Base-by-base conservation (phyloP, 192 early-diverging fungal genomes). In the Gonapodya prolifera region DNA sequence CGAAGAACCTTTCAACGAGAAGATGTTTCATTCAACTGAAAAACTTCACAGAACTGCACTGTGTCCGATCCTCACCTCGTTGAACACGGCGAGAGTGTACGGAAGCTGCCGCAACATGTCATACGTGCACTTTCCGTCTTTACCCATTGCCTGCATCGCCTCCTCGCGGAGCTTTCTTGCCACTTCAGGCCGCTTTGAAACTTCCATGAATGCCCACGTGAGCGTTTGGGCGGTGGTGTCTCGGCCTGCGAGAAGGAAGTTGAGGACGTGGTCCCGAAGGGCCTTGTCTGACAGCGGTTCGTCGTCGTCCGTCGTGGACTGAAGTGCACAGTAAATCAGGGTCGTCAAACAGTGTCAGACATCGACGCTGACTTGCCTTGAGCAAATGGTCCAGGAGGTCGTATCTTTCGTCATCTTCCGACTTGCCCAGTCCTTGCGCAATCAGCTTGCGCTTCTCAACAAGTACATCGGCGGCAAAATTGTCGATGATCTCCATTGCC, bases 181-280 rank as follows among this genome's bases (percentile, higher is more conserved):
- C 0, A 81, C 80, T 2, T 75, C 70, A 0, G 88, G 87, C 70
- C 86, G 75, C 77, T 78, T 77, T 78, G 82, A 74, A 16, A 91
- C 76, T 29, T 78, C 70, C 35, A 81, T 86, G 33, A 87, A 77
- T 70, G 87, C 84, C 89, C 90, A 91, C 28, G 77, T 78, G n/a
- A 91, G 80, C 0, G 84, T 82, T 76, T 88, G 84, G n/a, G 92
- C 83, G 36, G 89, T 88, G 34, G 88, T 83, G 80, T 89, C 84
- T 76, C 90, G 82, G 78, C 88, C 87, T 75, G 61, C 75, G 23
- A 79, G 1, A 69, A 79, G 73, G 61, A 88, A 84, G 81, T 84
- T 88, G 34, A 86, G 71, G 30, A 87, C 78, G 36, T 83, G 76
- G 75, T 88, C 87, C 33, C 79, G 69, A 34, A 88, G 76, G 69